These are phyloP conservation scores for Debaryomycetaceae sp. DNA, from an alignment of 1,139 yeast genomes.

Conservation along the genomic window DNA sequence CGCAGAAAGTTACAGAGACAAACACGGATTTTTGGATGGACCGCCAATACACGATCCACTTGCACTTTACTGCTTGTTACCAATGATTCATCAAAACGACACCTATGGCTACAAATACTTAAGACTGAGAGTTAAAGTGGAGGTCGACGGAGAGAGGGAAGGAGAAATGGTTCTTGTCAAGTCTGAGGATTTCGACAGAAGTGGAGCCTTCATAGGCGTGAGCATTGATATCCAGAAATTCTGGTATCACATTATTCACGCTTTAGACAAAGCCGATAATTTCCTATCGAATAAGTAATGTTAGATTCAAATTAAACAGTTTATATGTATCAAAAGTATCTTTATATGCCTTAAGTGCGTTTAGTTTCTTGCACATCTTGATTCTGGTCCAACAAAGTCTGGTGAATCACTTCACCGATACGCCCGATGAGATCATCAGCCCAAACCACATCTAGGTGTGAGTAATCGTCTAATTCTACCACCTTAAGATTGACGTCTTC, in stretches of 20 bases:
- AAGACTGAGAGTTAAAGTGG: constrained; percentile 23
- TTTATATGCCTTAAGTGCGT: background rate
- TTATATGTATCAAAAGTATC: too few species aligned
- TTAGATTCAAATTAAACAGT: too few species aligned
- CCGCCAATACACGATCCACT: constrained; percentile 86
- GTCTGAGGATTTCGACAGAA: constrained; percentile 12
- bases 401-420: constrained; percentile 18
- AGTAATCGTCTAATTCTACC: constrained; percentile 43
- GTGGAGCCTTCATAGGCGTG: constrained; percentile 45
- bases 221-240: constrained; percentile 44
- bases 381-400: background rate
- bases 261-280: constrained; percentile 31
- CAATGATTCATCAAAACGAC: constrained; percentile 33
- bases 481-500: constrained; percentile 37
- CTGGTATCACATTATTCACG: constrained; percentile 49
- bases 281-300: background rate
- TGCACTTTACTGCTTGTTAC: constrained; percentile 59
- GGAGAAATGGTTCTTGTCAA: constrained; percentile 35
- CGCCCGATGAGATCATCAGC: constrained; percentile 44
- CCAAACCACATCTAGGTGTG: constrained; percentile 57
- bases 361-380: background rate
- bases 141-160: constrained; percentile 24
- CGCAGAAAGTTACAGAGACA: constrained; percentile 40
- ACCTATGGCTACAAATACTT: constrained; percentile 29
- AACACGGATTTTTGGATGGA: constrained; percentile 49